These are phyloP conservation scores for Blastobotrys serpentis DNA, from an alignment of 1,139 yeast species.

Conservation along the genomic window DNA sequence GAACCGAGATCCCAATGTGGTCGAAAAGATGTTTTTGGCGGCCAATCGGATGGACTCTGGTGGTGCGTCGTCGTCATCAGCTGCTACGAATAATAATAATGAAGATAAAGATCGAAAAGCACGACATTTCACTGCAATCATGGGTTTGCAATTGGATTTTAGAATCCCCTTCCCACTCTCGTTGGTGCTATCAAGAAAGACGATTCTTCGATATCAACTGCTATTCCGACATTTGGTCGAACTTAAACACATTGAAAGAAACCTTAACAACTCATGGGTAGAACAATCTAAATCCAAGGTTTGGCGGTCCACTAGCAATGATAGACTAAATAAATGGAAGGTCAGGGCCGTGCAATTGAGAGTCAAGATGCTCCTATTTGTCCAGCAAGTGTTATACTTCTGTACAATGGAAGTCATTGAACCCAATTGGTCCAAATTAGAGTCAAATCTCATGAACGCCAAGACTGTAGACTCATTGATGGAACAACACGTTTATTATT, in stretches of 20 bases:
- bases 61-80: conserved; percentile 8
- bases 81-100: too few relatives aligned
- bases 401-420: conserved; percentile 63
- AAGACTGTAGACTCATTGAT: conserved; percentile 54
- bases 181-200: conserved; percentile 66
- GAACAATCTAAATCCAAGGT: conserved; percentile 64
- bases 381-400: conserved; percentile 56
- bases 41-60: conserved; percentile 17
- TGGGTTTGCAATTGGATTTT: conserved; percentile 64
- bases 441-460: conserved; percentile 32
- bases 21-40: conserved; percentile 18
- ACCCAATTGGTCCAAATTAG: conserved; percentile 50
- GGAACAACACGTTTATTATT: conserved; percentile 52
- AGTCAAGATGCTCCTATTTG: conserved; percentile 59
- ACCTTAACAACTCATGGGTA: conserved; percentile 67
- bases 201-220: conserved; percentile 75
- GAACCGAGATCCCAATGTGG: conserved; percentile 14
- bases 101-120: conserved; percentile 20
- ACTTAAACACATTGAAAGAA: conserved; percentile 59
- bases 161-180: conserved; percentile 85
- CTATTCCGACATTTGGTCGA: conserved; percentile 70
- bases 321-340: conserved; percentile 55
- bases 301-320: conserved; percentile 57
- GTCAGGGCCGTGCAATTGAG: conserved; percentile 57
- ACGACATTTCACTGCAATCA: conserved; percentile 42